These are phyloP conservation scores for Quercus alba DNA, from an alignment of 306 rosid genomes.

Conservation along the genomic window DNA sequence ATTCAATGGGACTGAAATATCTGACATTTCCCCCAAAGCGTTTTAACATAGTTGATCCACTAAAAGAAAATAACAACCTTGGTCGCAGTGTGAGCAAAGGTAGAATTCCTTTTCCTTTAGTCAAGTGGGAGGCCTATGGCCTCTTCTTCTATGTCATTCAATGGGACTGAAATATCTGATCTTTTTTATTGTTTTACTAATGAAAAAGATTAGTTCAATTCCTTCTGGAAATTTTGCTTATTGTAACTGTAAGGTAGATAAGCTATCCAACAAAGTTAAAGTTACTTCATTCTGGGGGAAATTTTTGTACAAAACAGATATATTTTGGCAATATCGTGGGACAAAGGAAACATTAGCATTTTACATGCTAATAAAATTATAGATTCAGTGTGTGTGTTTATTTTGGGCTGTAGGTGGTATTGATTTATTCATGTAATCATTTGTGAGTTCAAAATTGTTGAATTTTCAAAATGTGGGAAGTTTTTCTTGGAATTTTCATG, in stretches of 20 bases:
- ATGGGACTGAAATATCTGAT: background rate
- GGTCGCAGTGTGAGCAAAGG: constrained; percentile 57
- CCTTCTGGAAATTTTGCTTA: background rate
- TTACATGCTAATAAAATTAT: background rate
- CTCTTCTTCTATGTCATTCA: background rate
- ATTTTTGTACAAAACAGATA: background rate
- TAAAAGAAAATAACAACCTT: constrained; percentile 52
- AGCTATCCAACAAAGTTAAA: background rate
- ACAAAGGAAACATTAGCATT: background rate
- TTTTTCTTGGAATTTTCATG: background rate
- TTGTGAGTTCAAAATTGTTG: background rate
- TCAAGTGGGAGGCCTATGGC: background rate
- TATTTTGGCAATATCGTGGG: background rate
- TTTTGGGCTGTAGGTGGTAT: background rate
- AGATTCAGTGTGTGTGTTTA: background rate
- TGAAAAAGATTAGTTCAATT: background rate
- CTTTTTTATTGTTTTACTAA: background rate
- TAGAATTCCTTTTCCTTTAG: constrained; percentile 12
- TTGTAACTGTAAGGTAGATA: background rate
- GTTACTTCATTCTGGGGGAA: no score
- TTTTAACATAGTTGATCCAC: constrained; percentile 52
- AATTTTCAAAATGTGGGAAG: background rate
- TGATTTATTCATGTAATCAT: background rate
- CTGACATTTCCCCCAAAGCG: constrained; percentile 34
- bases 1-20: background rate